Conservation (phyloP, 257 asterid genomes). For the Solanum etuberosum region DNA sequence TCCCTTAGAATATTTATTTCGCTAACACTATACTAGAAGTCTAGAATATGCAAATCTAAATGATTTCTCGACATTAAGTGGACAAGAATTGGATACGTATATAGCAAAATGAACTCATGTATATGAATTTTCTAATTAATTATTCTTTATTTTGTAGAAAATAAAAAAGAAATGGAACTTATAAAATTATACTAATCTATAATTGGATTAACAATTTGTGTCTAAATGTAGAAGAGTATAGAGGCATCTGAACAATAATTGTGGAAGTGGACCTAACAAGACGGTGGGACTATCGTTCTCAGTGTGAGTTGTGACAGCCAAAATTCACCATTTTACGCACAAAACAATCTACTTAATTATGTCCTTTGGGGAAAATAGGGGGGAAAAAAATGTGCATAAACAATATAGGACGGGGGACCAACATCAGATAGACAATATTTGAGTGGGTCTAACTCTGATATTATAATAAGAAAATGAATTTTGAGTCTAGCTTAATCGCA, state of each 20-base stretch:
- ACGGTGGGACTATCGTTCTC: constrained; percentile 28
- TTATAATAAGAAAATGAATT: background rate
- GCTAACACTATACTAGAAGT: background rate
- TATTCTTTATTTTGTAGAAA: background rate
- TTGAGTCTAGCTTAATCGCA: background rate
- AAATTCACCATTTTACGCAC: constrained; percentile 21
- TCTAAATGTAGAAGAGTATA: constrained; percentile 6
- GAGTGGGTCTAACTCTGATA: background rate
- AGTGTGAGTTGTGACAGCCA: constrained; percentile 24
- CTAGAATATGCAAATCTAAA: background rate
- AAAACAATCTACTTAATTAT: background rate
- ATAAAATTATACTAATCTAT: background rate
- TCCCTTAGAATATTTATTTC: background rate
- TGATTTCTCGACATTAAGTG: background rate
- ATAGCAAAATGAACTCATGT: background rate
- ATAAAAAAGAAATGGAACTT: background rate
- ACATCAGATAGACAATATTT: background rate
- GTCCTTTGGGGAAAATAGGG: background rate
- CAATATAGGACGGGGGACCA: background rate
- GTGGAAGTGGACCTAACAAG: constrained; percentile 39
- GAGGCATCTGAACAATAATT: constrained; percentile 39
- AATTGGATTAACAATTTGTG: background rate
- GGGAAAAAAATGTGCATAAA: background rate
- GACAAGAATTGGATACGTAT: background rate
- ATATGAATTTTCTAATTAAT: background rate